Base-by-base conservation (phyloP, 2,329 filamentous ascomycete species). In the Aspergillus amoenus region DNA sequence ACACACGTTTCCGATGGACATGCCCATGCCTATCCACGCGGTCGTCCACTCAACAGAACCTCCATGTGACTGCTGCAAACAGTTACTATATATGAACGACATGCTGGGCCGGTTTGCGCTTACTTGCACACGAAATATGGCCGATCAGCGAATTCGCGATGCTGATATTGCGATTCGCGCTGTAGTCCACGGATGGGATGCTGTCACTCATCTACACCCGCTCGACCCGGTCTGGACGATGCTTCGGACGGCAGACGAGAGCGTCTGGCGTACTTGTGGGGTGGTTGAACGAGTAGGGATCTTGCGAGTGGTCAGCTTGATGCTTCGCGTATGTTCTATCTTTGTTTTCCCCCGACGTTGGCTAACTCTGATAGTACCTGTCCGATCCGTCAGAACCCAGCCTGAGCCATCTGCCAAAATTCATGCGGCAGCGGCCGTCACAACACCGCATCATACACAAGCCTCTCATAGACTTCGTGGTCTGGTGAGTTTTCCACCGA, bases 381-480 rank as follows among this genome's bases (percentile, higher is more conserved):
- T 30, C 52, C 2, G 52, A 58, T 15, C 59, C 52, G 3, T 58
- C 59, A 2, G 56, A 61, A 34, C 1, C 32, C 3, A 56, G 54
- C 18, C 27, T 47, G 1, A 24, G 22, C 4, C 37, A 48, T n/a
- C 59, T 61, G 15, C 58, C 58, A 4, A 37, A 37, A 3, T 61
- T 56, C 11, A 61, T 58, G 58, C 44, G 56, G 21, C 56, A 56
- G 22, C 49, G 52, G 9, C 56, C 59, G 4, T 61, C 56, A 3
- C 59, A 61, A 21, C 39, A 42, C 12, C 52, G 52, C 11, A 55
- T 61, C 7, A 45, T 61, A 13, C 59, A 61, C 37, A 58, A 61
- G 17, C 56, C 59, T 3, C 46, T 61, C 21, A 56, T 61, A 32
- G 56, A 61, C 22, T 56, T 61, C 15, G 40, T 58, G 15, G 56